A percentile compares a stretch with the other conserved stretches of the same genome.
Evolutionary conservation across 2,329 filamentous ascomycete species (phyloP).

Genomic region (Nigrospora oryzae): DNA sequence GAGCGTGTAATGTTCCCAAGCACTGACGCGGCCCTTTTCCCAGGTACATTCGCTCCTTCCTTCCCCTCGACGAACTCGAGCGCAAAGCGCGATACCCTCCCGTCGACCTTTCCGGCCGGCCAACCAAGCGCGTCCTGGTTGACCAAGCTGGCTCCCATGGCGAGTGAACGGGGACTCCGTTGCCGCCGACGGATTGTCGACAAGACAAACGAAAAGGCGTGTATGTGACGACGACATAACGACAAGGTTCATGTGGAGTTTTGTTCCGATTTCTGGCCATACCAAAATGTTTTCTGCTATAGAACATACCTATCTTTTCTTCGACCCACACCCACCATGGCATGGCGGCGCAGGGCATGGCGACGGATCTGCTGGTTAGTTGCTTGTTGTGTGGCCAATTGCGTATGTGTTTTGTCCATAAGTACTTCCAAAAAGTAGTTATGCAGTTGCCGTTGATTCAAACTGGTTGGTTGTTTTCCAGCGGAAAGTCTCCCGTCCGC

Average conservation of each 20-base stretch:
- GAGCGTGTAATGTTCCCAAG: conserved; percentile 20
- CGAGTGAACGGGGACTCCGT: conserved; percentile 19
- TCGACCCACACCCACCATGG: too few relatives aligned
- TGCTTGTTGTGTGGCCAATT: too few relatives aligned
- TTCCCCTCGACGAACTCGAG: conserved; percentile 74
- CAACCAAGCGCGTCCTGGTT: conserved; percentile 30
- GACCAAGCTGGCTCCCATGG: conserved; percentile 35
- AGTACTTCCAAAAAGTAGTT: too few relatives aligned
- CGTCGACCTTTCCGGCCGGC: conserved; percentile 47
- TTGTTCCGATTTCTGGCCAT: not conserved
- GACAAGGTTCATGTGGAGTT: not conserved
- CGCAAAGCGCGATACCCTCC: conserved; percentile 64
- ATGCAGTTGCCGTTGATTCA: too few relatives aligned
- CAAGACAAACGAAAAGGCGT: not conserved
- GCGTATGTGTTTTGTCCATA: too few relatives aligned
- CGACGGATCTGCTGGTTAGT: too few relatives aligned
- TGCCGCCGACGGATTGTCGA: not conserved
- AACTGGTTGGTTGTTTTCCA: too few relatives aligned
- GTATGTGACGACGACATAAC: not conserved
- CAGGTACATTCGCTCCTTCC: conserved; percentile 79
- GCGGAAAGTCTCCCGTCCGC: too few relatives aligned
- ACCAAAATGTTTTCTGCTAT: too few relatives aligned
- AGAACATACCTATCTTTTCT: too few relatives aligned
- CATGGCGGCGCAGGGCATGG: too few relatives aligned
- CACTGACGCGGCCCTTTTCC: not conserved